Percentiles rank a stretch among this genome's conserved stretches.
These are phyloP conservation scores for Vaccinium corymbosum DNA, from an alignment of 148 eudicot species.

Conservation along the genomic window DNA sequence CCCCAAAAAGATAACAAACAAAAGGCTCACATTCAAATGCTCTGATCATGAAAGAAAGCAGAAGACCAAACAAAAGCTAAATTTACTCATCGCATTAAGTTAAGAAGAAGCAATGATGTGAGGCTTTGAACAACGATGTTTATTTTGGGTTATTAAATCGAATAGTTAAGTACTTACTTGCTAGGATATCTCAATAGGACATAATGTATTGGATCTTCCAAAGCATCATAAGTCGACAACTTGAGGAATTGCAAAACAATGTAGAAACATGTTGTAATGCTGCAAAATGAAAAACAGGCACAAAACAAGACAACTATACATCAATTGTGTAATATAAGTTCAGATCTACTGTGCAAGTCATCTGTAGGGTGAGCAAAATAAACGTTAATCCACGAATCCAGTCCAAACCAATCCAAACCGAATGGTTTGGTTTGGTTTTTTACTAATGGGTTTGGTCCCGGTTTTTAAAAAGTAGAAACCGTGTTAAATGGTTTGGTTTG, in stretches of 20 bases:
- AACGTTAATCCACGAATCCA: too few species aligned
- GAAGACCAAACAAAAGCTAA: background rate
- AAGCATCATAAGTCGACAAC: conserved; percentile 61
- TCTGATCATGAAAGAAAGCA: background rate
- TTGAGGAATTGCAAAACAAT: conserved; percentile 53
- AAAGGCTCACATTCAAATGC: background rate
- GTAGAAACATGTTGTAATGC: conserved; percentile 67
- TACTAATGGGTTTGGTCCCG: too few species aligned
- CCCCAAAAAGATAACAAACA: background rate
- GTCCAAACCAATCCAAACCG: too few species aligned
- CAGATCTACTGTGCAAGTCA: background rate
- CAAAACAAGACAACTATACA: background rate
- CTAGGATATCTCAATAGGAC: conserved; percentile 39
- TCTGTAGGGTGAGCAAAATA: too few species aligned
- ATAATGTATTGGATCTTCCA: conserved; percentile 58
- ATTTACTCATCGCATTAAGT: background rate
- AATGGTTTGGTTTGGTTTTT: too few species aligned
- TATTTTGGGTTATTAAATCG: background rate
- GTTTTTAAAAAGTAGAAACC: too few species aligned
- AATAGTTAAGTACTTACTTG: conserved; percentile 36
- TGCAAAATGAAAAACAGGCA: conserved; percentile 27
- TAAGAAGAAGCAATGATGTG: background rate
- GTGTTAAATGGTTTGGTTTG: too few species aligned
- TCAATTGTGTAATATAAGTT: background rate
- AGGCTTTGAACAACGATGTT: too few species aligned